Conservation (phyloP, 176 grass and related monocot species). For the Ensete ventricosum region DNA sequence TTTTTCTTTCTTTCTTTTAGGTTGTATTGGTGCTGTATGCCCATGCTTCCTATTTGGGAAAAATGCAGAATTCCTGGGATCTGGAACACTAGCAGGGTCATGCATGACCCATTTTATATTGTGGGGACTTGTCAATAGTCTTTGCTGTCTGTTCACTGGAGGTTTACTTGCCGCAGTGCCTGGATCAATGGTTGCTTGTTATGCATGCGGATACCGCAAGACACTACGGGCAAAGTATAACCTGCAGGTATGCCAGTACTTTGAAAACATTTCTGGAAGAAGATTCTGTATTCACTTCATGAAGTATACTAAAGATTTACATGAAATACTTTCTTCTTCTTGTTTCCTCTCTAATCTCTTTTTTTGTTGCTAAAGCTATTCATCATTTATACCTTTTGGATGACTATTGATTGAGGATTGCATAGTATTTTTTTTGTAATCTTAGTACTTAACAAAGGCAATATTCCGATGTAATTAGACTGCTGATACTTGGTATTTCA, state of each 20-base stretch:
- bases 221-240: constrained; percentile 66
- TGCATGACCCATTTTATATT: constrained; percentile 80
- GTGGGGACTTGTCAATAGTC: constrained; percentile 74
- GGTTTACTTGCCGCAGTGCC: constrained; percentile 69
- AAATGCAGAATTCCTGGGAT: constrained; percentile 78
- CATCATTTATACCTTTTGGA: neutral
- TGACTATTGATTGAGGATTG: neutral
- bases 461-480: no score
- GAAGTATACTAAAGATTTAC: neutral
- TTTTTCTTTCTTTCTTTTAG: constrained; percentile 21
- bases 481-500: no score
- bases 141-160: constrained; percentile 77
- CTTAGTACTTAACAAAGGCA: no score
- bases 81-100: constrained; percentile 69
- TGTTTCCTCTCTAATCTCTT: no score
- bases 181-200: constrained; percentile 79
- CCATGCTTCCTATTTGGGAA: constrained; percentile 88
- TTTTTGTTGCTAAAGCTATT: no score
- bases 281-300: neutral
- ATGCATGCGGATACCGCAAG: constrained; percentile 68
- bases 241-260: constrained; percentile 40
- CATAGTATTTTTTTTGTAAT: no score
- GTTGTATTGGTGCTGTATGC: constrained; percentile 68
- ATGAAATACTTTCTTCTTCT: neutral
- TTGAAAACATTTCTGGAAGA: neutral